Evolutionary conservation across 2,329 filamentous ascomycete species (phyloP).

Genomic region (Chaetomium sp.): DNA sequence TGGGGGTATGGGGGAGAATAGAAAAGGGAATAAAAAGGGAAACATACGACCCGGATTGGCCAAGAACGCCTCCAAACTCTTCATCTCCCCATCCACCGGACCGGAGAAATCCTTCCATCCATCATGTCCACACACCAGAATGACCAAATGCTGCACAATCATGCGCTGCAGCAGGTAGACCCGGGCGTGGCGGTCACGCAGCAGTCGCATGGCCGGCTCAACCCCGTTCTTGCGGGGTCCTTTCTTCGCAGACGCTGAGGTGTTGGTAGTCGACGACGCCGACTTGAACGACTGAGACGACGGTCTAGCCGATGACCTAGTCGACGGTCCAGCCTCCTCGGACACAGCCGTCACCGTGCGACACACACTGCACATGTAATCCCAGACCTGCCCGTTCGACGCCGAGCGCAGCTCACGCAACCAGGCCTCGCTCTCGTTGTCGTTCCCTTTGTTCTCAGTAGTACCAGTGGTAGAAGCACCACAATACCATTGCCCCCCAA

Average conservation of each 20-base stretch:
- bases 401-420: conserved; percentile 13
- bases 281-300: too few species aligned
- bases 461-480: too few species aligned
- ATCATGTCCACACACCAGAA: conserved; percentile 29
- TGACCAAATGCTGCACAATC: conserved; percentile 31
- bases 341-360: conserved; percentile 12
- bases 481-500: too few species aligned
- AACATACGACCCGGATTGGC: background rate
- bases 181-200: conserved; percentile 28
- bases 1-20: too few species aligned
- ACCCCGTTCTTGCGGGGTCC: conserved; percentile 5
- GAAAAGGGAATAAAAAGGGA: too few species aligned
- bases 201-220: conserved; percentile 29
- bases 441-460: too few species aligned
- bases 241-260: too few species aligned
- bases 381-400: conserved; percentile 27
- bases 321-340: too few species aligned
- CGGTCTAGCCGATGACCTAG: too few species aligned
- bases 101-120: conserved; percentile 31
- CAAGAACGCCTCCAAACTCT: conserved; percentile 4
- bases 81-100: conserved; percentile 20
- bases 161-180: conserved; percentile 35
- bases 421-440: conserved; percentile 14
- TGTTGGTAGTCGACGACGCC: too few species aligned
- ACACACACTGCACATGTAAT: conserved; percentile 31